Evolutionary conservation across 169 alveolate genomes (phyloP), one percentile per base, ranked within the genome.

Genomic region (Plasmodium fragile): DNA sequence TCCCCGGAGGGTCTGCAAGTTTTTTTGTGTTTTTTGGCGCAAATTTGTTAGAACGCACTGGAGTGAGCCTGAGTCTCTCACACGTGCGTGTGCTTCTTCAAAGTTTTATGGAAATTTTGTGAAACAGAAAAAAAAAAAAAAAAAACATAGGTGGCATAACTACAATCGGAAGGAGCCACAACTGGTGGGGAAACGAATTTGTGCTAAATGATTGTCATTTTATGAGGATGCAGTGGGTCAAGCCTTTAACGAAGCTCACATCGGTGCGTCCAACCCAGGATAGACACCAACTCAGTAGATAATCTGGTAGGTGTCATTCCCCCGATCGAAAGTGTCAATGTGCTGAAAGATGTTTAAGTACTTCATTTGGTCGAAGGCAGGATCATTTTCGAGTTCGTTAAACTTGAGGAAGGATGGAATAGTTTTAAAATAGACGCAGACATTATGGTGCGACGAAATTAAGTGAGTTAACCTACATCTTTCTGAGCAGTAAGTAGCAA

Each of bases 401-500:
- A 41, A 83, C 73, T 83, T 92, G 32, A 92, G 80, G 49, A 92
- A 92, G 11, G 92, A 75, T 13, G 92, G 92, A 34, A 83, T 39
- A 10, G 78, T 83, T 65, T 83, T 92, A 65, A 92, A 83, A 75
- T 83, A 83, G 39, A 65, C 92, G 32, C 92, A 83, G 22, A 92
- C 87, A 73, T 83, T 92, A 39, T 92, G 89, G 69, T 82, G 92
- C 16, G 92, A 92, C 3, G 87, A 73, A 55, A 83, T 59, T 28
- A 92, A 80, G 65, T 92, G 92, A 11, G 69, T 83, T 22, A 83
- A 34, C 32, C 25, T 92, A 53, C 92, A 92, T 13, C 71, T n/a
- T 81, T 92, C 90, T 81, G 92, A 83, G 73, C 92, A 83, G 69
- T 83, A 82, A 3, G 92, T 92, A 52, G 92, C 92, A 80, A 83